Base-by-base conservation (phyloP, 768 basidiomycete genomes). In the Lactifluus echinatus region DNA sequence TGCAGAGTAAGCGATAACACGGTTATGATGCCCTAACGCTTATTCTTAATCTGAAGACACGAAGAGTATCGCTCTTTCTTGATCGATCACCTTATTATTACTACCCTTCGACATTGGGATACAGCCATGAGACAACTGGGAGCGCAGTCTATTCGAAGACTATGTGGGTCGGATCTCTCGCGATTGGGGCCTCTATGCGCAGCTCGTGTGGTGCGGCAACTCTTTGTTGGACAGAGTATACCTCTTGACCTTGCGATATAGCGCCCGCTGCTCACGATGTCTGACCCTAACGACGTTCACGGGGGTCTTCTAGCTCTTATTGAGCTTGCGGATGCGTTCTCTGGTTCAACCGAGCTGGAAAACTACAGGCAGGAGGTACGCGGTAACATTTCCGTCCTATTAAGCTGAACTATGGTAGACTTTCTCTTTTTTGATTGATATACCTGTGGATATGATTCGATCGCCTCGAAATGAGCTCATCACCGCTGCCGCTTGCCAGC, bases 21-120 rank as follows among this genome's bases (percentile, higher is more conserved):
- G 47, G 48, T 46, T 56, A 57, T 55, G 31, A 42, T 17, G 24
- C 40, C 33, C n/a, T 34, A 19, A 23, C 4, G 17, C 57, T 55
- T 36, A 55, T 50, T 23, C 21, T 14, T 29, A n/a, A 48, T 50
- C 29, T 45, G 36, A 60, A 98, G 95, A 64, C 87, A 93, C 69
- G 62, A 66, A 28, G 88, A 87, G 65, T 98, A 97, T 69, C 79
- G 87, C 31, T 57, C 72, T 2, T 77, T 72, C 59, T 73, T 97
- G 53, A 69, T 93, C 46, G 76, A 85, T 51, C 90, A 95, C 67
- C 67, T 96, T 40, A 68, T 89, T 37, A 73, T 80, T 59, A 82
- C 87, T 43, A 85, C 87, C 0, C 66, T 95, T 53, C 77, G 88
- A 51, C 95, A 98, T 70, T 97, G 94, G 94, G 94, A 97, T 66